These are phyloP conservation scores for Trichoderma sp. DNA, from an alignment of 2,329 filamentous ascomycete genomes.

Conservation along the genomic window DNA sequence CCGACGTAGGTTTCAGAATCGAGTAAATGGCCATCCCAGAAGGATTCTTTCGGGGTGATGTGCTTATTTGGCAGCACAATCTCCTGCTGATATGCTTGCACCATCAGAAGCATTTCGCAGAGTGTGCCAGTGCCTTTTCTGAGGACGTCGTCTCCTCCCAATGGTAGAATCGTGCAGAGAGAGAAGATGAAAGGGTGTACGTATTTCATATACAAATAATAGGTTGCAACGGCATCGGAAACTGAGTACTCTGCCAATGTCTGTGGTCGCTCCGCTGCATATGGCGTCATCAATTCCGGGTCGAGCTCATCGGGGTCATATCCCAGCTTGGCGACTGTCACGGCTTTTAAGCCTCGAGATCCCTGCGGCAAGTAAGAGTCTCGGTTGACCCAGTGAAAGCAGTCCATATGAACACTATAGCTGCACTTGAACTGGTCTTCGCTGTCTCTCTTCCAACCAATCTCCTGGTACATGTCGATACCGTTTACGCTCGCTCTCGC, in stretches of 20 bases:
- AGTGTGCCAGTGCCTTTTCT: slow-evolving; percentile 96
- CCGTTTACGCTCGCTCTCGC: slow-evolving; percentile 87
- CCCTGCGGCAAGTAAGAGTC: slow-evolving; percentile 97
- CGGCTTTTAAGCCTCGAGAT: slow-evolving; percentile 93
- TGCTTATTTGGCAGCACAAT: slow-evolving; percentile 98
- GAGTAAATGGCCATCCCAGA: slow-evolving; percentile 93
- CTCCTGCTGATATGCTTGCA: slow-evolving; percentile 87
- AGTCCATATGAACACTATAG: slow-evolving; percentile 98
- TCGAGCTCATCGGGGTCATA: slow-evolving; percentile 98
- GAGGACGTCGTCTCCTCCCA: slow-evolving; percentile 87
- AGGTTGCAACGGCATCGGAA: slow-evolving; percentile 96
- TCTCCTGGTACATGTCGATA: slow-evolving; percentile 99
- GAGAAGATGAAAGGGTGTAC: slow-evolving; percentile 99
- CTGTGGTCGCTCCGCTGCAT: slow-evolving; percentile 85
- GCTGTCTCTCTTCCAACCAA: slow-evolving; percentile 90
- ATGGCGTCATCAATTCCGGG: slow-evolving; percentile 93
- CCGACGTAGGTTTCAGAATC: slow-evolving; percentile 98
- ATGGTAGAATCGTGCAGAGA: slow-evolving; percentile 89
- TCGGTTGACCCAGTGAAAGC: slow-evolving; percentile 97
- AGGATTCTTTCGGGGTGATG: slow-evolving; percentile 81
- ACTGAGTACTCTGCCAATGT: slow-evolving; percentile 97
- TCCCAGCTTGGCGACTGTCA: slow-evolving; percentile 94
- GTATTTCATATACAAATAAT: slow-evolving; percentile 99
- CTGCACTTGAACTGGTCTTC: slow-evolving; percentile 97
- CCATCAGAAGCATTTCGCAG: slow-evolving; percentile 99